Evolutionary conservation across 345 rosid genomes (phyloP), one percentile per base, ranked within the genome.

Genomic region (Punica granatum): DNA sequence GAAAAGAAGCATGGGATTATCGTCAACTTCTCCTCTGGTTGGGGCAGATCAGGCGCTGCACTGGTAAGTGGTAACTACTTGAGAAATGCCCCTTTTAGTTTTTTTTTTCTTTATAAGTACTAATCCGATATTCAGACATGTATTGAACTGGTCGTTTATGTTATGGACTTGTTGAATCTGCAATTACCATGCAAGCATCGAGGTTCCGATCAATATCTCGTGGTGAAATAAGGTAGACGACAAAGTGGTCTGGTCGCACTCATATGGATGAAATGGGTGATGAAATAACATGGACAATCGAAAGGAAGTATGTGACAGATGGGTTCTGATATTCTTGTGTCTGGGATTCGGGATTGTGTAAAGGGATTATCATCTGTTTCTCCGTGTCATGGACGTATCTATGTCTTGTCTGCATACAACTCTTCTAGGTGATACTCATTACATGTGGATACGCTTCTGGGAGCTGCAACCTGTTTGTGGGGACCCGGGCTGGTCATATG

Each of bases 41-140:
- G 97, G 97, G 98, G 98, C 73, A 74, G 97, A 79, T 91, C 97
- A 19, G 97, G 92, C 53, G 96, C 98, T 71, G 98, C 97, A 8
- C 84, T 88, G 96, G 97, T 93, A 80, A 81, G 64, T 21, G 42
- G 63, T 35, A 37, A 53, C 0, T 25, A 56, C 61, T 51, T 6
- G 53, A 51, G 58, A 51, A 7, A 51, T n/a, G 28, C 28, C 58
- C n/a, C n/a, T n/a, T n/a, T n/a, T n/a, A n/a, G n/a, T 48, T 21
- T 8, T 37, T 7, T 30, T 51, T 10, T 51, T 51, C 13, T 30
- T 23, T 51, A n/a, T 5, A 18, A 51, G 30, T n/a, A n/a, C 48
- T 11, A 3, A 14, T n/a, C 28, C 28, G 6, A 1, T 51, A n/a
- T n/a, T 51, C 58, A 10, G 0, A 51, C 10, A 51, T 51, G 12